These are phyloP conservation scores for Russula olivacea DNA, from an alignment of 768 basidiomycete species.

Conservation along the genomic window DNA sequence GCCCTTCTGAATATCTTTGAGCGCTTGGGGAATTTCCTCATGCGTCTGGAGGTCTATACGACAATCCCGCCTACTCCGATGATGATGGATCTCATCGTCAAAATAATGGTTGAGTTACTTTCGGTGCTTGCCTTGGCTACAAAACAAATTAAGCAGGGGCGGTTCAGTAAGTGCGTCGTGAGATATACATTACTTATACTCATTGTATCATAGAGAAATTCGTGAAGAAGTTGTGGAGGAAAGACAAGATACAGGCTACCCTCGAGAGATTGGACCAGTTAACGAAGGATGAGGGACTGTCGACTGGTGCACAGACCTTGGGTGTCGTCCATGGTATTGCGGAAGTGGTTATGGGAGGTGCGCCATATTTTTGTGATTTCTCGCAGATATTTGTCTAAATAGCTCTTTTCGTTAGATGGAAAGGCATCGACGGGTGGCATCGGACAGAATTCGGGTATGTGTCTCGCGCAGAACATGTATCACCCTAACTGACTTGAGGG, in stretches of 20 bases:
- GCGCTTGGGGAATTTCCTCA: not conserved
- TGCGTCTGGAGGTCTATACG: no score
- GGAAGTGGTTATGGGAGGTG: not conserved
- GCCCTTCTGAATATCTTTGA: not conserved
- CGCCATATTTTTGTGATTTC: not conserved
- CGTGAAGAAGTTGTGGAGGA: not conserved
- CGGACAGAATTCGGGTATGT: not conserved
- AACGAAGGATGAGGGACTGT: not conserved
- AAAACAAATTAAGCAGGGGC: not conserved
- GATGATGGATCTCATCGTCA: no score
- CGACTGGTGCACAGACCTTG: not conserved
- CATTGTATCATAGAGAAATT: not conserved
- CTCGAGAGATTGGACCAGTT: not conserved
- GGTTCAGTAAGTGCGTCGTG: not conserved
- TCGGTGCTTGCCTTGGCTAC: not conserved
- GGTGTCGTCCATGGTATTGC: not conserved
- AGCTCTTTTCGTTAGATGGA: not conserved
- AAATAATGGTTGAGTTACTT: not conserved
- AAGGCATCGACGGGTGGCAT: not conserved
- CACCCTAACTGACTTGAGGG: not conserved
- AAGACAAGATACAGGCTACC: not conserved
- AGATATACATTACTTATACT: not conserved
- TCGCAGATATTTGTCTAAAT: not conserved
- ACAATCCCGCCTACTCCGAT: no score
- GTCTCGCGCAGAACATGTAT: no score